phyloP scores from a whole-genome alignment of 306 rosid species.

The Argentina anserina region DNA sequence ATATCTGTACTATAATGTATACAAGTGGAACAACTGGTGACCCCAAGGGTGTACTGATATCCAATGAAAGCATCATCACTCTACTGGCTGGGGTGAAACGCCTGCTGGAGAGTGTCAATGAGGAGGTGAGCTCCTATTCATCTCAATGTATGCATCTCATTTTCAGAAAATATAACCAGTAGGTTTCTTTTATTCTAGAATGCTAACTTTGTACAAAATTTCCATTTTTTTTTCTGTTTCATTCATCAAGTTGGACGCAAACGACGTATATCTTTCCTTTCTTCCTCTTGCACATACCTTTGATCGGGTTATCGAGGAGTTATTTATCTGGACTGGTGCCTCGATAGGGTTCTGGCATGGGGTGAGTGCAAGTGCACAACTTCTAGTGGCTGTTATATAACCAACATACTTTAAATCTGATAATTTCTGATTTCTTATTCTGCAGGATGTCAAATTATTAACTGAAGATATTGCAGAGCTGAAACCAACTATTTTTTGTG shows the following conservation, averaged over 20 bases:
- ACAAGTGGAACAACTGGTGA: constrained; percentile 98
- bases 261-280: constrained; percentile 84
- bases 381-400: constrained; percentile 2
- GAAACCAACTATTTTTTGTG: constrained; percentile 90
- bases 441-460: constrained; percentile 89
- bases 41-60: constrained; percentile 91
- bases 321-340: constrained; percentile 81
- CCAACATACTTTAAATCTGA: constrained; percentile 17
- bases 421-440: constrained; percentile 15
- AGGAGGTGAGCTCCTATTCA: constrained; percentile 40
- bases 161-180: constrained; percentile 2
- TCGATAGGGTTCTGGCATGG: constrained; percentile 99
- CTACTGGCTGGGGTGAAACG: constrained; percentile 72
- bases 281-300: constrained; percentile 95
- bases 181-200: neutral
- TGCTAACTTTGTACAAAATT: constrained; percentile 22
- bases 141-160: neutral
- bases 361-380: constrained; percentile 59
- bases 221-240: constrained; percentile 11
- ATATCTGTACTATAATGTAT: constrained; percentile 92
- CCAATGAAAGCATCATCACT: constrained; percentile 78
- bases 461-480: constrained; percentile 84
- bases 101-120: constrained; percentile 62
- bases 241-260: constrained; percentile 45
- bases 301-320: constrained; percentile 93